Conservation (phyloP, 306 rosid genomes). For the Cucurbita pepo region DNA sequence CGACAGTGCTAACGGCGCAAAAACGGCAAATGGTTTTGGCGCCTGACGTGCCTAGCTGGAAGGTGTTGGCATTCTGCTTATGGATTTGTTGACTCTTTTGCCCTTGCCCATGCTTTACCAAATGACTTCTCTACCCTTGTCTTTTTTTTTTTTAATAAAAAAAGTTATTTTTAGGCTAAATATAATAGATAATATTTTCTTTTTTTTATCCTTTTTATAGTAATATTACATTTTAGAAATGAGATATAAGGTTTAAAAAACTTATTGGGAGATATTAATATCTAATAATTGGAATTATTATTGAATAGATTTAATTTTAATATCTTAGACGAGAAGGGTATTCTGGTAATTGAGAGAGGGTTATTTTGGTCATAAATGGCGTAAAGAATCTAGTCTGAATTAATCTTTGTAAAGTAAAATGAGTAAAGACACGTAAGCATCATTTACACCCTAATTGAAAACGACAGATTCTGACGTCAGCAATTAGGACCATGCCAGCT, state of each 20-base stretch:
- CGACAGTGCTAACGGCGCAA: background rate
- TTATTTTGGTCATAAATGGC: background rate
- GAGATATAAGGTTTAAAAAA: too few species aligned
- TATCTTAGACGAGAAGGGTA: background rate
- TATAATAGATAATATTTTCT: too few species aligned
- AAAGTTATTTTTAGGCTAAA: background rate
- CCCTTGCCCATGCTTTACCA: background rate
- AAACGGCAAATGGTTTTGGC: slow-evolving; percentile 7
- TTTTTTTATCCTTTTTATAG: too few species aligned
- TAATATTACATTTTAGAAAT: too few species aligned
- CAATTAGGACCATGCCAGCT: slow-evolving; percentile 12
- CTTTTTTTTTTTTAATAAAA: too few species aligned
- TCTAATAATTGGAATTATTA: too few species aligned
- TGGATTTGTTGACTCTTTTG: slow-evolving; percentile 12
- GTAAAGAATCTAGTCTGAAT: background rate
- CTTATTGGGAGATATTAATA: too few species aligned
- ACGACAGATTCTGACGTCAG: slow-evolving; percentile 9
- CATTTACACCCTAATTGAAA: slow-evolving; percentile 1
- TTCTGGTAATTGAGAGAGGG: background rate
- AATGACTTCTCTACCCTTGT: background rate
- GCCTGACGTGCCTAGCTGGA: slow-evolving; percentile 12
- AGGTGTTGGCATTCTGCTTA: slow-evolving; percentile 13
- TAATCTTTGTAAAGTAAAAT: background rate
- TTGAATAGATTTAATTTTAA: too few species aligned
- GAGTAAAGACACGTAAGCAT: slow-evolving; percentile 16